These are phyloP conservation scores for Metschnikowia gelsemii DNA, from an alignment of 805 yeast genomes.

Conservation along the genomic window DNA sequence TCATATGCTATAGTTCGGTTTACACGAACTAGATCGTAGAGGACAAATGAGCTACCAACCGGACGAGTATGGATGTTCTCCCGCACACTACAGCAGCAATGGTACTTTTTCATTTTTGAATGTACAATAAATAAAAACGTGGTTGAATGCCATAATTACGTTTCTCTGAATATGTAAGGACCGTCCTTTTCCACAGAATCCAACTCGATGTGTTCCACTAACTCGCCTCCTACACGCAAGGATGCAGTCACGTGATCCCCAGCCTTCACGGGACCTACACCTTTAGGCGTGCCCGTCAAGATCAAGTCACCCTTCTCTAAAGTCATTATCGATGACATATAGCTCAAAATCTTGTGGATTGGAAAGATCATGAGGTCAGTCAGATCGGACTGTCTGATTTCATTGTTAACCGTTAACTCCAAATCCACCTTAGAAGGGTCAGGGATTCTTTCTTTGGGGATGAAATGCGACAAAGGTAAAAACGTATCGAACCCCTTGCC, in stretches of 20 bases:
- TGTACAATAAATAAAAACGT: background rate
- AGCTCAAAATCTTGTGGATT: constrained; percentile 73
- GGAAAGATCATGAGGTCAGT: constrained; percentile 87
- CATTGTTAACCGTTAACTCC: constrained; percentile 67
- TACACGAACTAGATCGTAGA: background rate
- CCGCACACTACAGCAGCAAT: no score
- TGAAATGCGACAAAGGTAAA: constrained; percentile 76
- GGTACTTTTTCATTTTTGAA: no score
- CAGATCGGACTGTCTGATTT: constrained; percentile 66
- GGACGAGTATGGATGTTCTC: no score
- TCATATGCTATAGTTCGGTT: background rate
- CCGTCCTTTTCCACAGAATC: constrained; percentile 54
- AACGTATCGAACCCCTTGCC: constrained; percentile 98
- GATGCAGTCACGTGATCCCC: constrained; percentile 78
- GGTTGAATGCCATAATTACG: background rate
- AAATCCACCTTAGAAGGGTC: constrained; percentile 73
- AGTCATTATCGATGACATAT: constrained; percentile 88
- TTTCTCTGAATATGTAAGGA: constrained; percentile 39
- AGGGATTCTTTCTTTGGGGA: constrained; percentile 62
- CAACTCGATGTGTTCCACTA: constrained; percentile 50
- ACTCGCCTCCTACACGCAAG: constrained; percentile 54
- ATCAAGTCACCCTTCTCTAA: constrained; percentile 87
- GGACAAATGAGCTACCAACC: no score
- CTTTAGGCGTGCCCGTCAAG: constrained; percentile 96
- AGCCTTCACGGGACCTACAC: constrained; percentile 81